Evolutionary conservation across 306 rosid species (phyloP).

Genomic region (Lablab purpureus): DNA sequence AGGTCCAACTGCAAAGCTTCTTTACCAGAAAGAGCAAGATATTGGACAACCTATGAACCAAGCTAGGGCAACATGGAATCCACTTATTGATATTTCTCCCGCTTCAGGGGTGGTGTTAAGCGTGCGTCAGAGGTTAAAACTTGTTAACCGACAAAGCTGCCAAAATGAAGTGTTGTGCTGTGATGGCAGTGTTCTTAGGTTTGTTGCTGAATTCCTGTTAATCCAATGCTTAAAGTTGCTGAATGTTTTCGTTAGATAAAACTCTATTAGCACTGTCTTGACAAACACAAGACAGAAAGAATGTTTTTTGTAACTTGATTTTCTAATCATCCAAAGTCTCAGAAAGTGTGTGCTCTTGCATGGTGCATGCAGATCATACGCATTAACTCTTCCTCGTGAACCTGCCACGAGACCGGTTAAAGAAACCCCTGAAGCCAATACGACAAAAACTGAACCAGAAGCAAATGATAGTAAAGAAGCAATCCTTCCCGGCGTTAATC

Average conservation of each 20-base stretch:
- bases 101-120: slow-evolving; percentile 68
- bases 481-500: slow-evolving; percentile 88
- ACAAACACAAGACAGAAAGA: not conserved
- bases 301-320: slow-evolving; percentile 15
- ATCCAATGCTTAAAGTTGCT: slow-evolving; percentile 29
- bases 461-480: slow-evolving; percentile 86
- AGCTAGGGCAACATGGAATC: slow-evolving; percentile 93
- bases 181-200: slow-evolving; percentile 92
- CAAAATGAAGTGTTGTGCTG: slow-evolving; percentile 90
- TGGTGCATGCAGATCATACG: slow-evolving; percentile 78
- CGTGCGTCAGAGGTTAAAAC: slow-evolving; percentile 75
- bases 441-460: slow-evolving; percentile 66
- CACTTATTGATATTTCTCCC: slow-evolving; percentile 82
- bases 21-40: slow-evolving; percentile 79
- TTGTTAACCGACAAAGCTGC: slow-evolving; percentile 72
- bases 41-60: slow-evolving; percentile 67
- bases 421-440: slow-evolving; percentile 57
- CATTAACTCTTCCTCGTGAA: slow-evolving; percentile 63
- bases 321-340: slow-evolving; percentile 29
- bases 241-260: slow-evolving; percentile 1
- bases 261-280: not conserved
- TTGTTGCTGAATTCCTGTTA: slow-evolving; percentile 46
- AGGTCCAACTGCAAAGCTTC: slow-evolving; percentile 86
- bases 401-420: slow-evolving; percentile 65
- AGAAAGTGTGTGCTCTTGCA: slow-evolving; percentile 33